Evolutionary conservation across 768 basidiomycete species (phyloP), one percentile per base, ranked within the genome.

Genomic region (Crucibulum laeve): DNA sequence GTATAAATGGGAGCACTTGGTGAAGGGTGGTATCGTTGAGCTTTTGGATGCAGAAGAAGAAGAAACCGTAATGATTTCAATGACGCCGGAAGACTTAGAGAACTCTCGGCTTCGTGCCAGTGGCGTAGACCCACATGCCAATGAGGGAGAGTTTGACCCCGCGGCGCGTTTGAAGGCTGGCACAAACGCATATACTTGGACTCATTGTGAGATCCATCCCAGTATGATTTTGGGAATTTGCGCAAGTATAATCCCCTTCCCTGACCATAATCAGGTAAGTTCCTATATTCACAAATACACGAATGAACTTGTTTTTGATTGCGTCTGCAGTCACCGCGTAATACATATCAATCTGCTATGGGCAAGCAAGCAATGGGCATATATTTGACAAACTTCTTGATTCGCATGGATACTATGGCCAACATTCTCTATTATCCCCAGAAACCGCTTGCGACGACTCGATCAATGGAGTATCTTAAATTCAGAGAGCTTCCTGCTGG

Each of bases 361-460:
- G 96, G 96, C 54, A 99, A 99, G 70, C 95, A 99, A 80, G 95
- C 95, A 8, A 99, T 99, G 95, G 95, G 96, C 40, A 92, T 98
- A 52, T 96, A 89, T 67, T 77, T 98, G 25, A 98, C 95, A 25
- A 99, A 98, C 66, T 99, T 95, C 76, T 80, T 96, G 53, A 87
- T 97, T 53, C 91, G 95, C 42, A 95, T 98, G 92, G 95, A 99
- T 63, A 99, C 96, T 7, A 98, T 98, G 95, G 92, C 95, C 53
- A 99, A 99, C 59, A 96, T 99, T 50, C 77, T 99, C 35, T 99
- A 96, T 66, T 99, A 99, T 62, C 95, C 95, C 21, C 95, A 99
- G 70, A 99, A 99, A 62, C 96, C 95, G 25, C 84, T 98, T 36
- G 95, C 95, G 1, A 98, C 95, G 1, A 99, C 96, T 3, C 90